Percentiles rank a stretch among this genome's conserved stretches.
Conservation (phyloP, 2,329 filamentous ascomycete species). For the Chaetomiaceae sp. region DNA sequence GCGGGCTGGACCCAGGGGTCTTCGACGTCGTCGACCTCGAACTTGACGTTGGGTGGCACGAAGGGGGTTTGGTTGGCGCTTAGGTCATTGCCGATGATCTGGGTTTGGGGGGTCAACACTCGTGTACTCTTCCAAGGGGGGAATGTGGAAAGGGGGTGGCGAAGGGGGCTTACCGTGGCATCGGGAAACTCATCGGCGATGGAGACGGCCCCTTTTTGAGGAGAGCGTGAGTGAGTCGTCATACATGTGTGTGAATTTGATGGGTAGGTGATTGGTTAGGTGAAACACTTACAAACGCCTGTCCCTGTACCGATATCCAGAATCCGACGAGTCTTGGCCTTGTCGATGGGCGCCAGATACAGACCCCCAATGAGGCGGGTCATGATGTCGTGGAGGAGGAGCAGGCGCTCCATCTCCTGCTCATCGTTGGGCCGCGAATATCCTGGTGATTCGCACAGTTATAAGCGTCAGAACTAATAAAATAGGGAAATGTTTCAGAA, state of each 20-base stretch:
- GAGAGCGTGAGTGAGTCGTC: not conserved
- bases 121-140: not conserved
- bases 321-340: conserved; percentile 1
- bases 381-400: conserved; percentile 1
- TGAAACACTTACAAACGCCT: conserved; percentile 6
- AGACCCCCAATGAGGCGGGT: not conserved
- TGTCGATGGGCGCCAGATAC: conserved; percentile 1
- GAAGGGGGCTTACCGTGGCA: conserved; percentile 1
- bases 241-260: too few species aligned
- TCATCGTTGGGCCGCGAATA: conserved; percentile 7
- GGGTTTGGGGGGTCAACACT: too few species aligned
- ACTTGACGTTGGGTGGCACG: conserved; percentile 14
- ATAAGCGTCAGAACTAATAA: too few species aligned
- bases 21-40: conserved; percentile 16
- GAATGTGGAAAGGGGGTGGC: not conserved
- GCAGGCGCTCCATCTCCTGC: conserved; percentile 1
- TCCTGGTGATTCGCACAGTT: not conserved
- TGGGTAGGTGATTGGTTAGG: too few species aligned
- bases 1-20: conserved; percentile 22
- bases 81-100: conserved; percentile 9
- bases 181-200: conserved; percentile 15
- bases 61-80: not conserved
- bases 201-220: conserved; percentile 14
- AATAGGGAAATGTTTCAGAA: too few species aligned
- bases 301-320: conserved; percentile 7